phyloP scores from a whole-genome alignment of 2,329 filamentous ascomycete genomes.

The Neonectria hederae region DNA sequence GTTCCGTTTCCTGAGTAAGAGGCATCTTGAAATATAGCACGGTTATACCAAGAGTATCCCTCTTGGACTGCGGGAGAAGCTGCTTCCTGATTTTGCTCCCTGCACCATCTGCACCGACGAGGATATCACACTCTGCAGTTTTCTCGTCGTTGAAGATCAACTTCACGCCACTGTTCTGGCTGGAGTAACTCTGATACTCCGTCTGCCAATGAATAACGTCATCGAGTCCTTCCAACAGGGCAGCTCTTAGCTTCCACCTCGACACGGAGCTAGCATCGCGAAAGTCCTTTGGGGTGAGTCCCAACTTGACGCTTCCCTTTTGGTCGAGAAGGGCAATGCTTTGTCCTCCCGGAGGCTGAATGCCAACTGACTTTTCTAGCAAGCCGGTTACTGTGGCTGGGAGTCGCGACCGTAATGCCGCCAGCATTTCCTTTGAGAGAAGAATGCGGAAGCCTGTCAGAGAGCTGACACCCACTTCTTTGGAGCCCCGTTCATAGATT shows the following conservation, averaged over 20 bases:
- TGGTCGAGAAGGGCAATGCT: constrained; percentile 10
- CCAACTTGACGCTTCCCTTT: constrained; percentile 9
- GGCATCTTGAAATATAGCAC: constrained; percentile 17
- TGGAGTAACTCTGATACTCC: constrained; percentile 1
- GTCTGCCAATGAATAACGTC: constrained; percentile 1
- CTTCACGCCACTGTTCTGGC: neutral
- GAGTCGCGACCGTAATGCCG: neutral
- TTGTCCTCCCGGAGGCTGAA: constrained; percentile 5
- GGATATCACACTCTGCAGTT: constrained; percentile 2
- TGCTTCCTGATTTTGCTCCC: constrained; percentile 14
- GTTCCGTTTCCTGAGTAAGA: neutral
- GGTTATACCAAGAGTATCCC: constrained; percentile 1
- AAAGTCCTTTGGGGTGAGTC: constrained; percentile 4
- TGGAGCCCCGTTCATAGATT: constrained; percentile 8
- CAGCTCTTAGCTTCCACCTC: constrained; percentile 7
- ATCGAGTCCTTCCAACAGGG: constrained; percentile 2
- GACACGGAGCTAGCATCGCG: constrained; percentile 9
- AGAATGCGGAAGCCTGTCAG: constrained; percentile 7
- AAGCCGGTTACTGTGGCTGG: neutral
- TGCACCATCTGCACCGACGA: constrained; percentile 13
- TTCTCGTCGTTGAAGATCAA: neutral
- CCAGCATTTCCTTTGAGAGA: constrained; percentile 8
- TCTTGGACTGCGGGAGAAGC: constrained; percentile 1
- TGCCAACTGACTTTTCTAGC: constrained; percentile 3
- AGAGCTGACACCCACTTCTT: neutral